Evolutionary conservation across 371 early-diverging fungal genomes (phyloP).

Genomic region (Mucor velutinosus): DNA sequence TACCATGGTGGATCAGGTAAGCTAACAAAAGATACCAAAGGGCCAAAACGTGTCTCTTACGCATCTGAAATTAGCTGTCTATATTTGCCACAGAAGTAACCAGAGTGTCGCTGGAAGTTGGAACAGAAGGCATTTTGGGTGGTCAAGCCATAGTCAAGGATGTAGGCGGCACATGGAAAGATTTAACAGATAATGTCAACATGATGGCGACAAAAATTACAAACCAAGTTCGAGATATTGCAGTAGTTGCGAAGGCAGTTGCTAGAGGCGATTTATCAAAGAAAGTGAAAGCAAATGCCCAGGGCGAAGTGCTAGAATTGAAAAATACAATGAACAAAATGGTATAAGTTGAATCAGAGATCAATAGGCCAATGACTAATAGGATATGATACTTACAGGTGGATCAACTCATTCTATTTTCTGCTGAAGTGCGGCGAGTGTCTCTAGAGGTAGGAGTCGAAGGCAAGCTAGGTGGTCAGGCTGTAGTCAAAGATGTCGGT

Average conservation of each 20-base stretch:
- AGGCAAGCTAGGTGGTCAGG: constrained; percentile 19
- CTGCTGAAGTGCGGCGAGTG: constrained; percentile 62
- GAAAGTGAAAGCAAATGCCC: constrained; percentile 32
- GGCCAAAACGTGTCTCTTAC: not conserved
- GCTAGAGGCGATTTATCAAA: constrained; percentile 33
- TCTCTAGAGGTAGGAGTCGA: constrained; percentile 64
- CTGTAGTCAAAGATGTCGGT: constrained; percentile 52
- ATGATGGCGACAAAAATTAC: constrained; percentile 34
- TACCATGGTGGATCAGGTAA: constrained; percentile 67
- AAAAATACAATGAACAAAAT: constrained; percentile 31
- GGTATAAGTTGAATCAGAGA: constrained; percentile 19
- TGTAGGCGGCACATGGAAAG: constrained; percentile 44
- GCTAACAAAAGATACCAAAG: not conserved
- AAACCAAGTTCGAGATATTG: constrained; percentile 35
- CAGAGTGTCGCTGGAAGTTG: constrained; percentile 48
- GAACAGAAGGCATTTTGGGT: constrained; percentile 54
- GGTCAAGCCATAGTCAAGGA: constrained; percentile 59
- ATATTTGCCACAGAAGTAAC: constrained; percentile 65
- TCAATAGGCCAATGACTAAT: not conserved
- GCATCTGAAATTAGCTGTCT: constrained; percentile 21
- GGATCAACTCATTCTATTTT: constrained; percentile 49
- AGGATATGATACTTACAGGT: not conserved
- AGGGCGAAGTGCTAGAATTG: constrained; percentile 30
- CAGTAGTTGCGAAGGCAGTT: constrained; percentile 32
- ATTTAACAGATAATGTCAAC: constrained; percentile 46